Evolutionary conservation across 345 rosid genomes (phyloP).

Genomic region (Carallia brachiata): DNA sequence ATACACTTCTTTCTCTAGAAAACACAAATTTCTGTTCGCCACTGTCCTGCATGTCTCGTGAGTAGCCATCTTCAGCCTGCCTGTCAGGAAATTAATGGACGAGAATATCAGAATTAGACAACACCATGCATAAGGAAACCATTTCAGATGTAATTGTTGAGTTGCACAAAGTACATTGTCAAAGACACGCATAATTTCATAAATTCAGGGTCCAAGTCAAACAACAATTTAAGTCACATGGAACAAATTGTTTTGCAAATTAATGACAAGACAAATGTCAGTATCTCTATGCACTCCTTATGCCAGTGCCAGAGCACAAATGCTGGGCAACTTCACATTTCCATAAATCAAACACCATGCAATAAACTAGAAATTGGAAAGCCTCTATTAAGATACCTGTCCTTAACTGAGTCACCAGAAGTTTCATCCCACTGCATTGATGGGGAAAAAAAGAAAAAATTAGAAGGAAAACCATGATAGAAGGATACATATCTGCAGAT

Average conservation of each 20-base stretch:
- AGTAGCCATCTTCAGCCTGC: slow-evolving; percentile 38
- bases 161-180: background rate
- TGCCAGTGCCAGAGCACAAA: background rate
- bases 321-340: slow-evolving; percentile 4
- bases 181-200: background rate
- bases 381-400: slow-evolving; percentile 35
- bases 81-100: slow-evolving; percentile 50
- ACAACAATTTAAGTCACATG: background rate
- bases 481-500: too few species aligned
- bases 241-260: background rate
- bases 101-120: slow-evolving; percentile 18
- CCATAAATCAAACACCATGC: background rate
- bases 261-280: background rate
- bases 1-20: slow-evolving; percentile 40
- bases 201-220: background rate
- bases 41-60: slow-evolving; percentile 28
- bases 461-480: background rate
- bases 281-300: background rate
- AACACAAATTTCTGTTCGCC: slow-evolving; percentile 24
- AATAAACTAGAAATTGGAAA: slow-evolving; percentile 4
- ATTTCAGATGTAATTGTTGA: background rate
- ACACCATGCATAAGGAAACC: background rate
- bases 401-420: slow-evolving; percentile 22
- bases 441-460: background rate
- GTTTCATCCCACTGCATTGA: slow-evolving; percentile 35